Conservation (phyloP, 805 yeast genomes). For the Candida easanensis region DNA sequence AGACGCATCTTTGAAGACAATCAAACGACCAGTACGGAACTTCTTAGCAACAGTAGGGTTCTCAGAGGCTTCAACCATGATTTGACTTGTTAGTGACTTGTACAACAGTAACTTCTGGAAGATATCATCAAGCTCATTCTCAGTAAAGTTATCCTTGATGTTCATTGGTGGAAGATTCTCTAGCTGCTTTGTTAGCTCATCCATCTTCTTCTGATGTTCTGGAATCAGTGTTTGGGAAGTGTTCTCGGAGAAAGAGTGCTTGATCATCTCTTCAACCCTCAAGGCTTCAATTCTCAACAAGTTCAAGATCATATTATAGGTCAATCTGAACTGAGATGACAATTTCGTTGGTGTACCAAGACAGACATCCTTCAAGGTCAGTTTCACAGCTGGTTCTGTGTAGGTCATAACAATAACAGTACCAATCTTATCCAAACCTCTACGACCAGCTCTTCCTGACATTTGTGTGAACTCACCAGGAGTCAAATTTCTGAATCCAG, state of each 20-base stretch:
- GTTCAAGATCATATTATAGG: slow-evolving; percentile 93
- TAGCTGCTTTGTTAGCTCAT: slow-evolving; percentile 48
- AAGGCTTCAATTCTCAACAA: slow-evolving; percentile 89
- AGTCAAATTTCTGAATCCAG: slow-evolving; percentile 69
- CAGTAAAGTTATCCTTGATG: slow-evolving; percentile 32
- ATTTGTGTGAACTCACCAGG: slow-evolving; percentile 99
- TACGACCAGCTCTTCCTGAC: slow-evolving; percentile 98
- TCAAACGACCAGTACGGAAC: slow-evolving; percentile 52
- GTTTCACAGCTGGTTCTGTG: slow-evolving; percentile 54
- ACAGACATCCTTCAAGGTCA: slow-evolving; percentile 73
- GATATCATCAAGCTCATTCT: slow-evolving; percentile 42
- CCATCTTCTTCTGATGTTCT: slow-evolving; percentile 71
- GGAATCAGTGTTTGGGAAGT: slow-evolving; percentile 81
- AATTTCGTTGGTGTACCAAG: slow-evolving; percentile 89
- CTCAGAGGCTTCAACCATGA: slow-evolving; percentile 46
- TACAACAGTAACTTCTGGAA: slow-evolving; percentile 46
- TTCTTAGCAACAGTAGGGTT: slow-evolving; percentile 46
- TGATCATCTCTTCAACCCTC: slow-evolving; percentile 97
- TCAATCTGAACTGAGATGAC: slow-evolving; percentile 87
- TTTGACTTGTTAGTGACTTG: slow-evolving; percentile 39
- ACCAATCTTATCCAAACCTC: slow-evolving; percentile 92
- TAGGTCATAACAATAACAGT: slow-evolving; percentile 92
- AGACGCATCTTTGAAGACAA: slow-evolving; percentile 52
- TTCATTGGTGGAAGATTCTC: slow-evolving; percentile 33
- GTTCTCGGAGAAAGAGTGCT: slow-evolving; percentile 91